Evolutionary conservation across 306 rosid genomes (phyloP).

Genomic region (Erythrophleum fordii): DNA sequence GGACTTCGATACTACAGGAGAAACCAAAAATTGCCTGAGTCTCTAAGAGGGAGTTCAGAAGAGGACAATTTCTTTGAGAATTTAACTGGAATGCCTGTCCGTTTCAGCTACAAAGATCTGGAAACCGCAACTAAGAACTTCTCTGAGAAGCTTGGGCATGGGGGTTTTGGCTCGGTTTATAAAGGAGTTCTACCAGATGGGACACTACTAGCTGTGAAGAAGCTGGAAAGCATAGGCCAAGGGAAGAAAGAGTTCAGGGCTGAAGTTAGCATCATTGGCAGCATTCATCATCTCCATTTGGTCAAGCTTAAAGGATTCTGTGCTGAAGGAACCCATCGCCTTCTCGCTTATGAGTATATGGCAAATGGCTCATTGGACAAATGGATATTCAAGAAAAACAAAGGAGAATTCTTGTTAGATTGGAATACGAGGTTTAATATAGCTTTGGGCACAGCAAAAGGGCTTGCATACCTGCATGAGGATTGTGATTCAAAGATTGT

Average conservation of each 20-base stretch:
- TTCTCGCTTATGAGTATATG: constrained; percentile 88
- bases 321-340: constrained; percentile 81
- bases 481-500: constrained; percentile 89
- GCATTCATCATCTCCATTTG: constrained; percentile 89
- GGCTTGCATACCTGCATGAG: constrained; percentile 87
- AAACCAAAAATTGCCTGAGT: constrained; percentile 48
- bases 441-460: constrained; percentile 92
- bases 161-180: constrained; percentile 94
- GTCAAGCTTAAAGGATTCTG: constrained; percentile 85
- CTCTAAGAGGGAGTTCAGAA: constrained; percentile 64
- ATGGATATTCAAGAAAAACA: constrained; percentile 76
- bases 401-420: constrained; percentile 58
- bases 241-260: constrained; percentile 97
- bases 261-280: constrained; percentile 94
- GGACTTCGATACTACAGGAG: constrained; percentile 57
- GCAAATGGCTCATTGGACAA: constrained; percentile 85
- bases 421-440: constrained; percentile 83
- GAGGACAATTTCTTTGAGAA: constrained; percentile 87
- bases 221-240: constrained; percentile 87
- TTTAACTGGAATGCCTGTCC: constrained; percentile 75
- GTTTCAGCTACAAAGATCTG: constrained; percentile 74
- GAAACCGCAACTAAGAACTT: constrained; percentile 80
- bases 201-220: constrained; percentile 82
- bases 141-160: constrained; percentile 83
- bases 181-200: constrained; percentile 78